Conservation (phyloP, 2,329 filamentous ascomycete genomes). For the Colletotrichum cereale region DNA sequence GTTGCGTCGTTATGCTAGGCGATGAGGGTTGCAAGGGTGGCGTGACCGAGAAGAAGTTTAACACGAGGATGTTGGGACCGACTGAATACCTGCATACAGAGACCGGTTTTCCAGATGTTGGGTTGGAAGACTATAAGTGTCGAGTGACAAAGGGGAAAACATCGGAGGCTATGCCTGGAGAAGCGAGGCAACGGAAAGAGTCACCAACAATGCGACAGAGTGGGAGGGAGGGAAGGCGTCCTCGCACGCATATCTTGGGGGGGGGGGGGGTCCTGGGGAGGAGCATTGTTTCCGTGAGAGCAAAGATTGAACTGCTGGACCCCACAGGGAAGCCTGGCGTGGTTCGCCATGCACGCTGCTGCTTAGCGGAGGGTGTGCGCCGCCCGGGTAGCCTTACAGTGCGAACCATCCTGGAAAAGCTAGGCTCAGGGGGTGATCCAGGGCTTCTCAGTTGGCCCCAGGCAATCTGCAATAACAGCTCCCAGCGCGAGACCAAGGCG, state of each 20-base stretch:
- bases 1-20: not conserved
- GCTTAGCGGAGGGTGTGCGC: constrained; percentile 16
- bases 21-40: constrained; percentile 12
- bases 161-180: constrained; percentile 17
- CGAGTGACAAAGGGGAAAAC: constrained; percentile 1
- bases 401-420: constrained; percentile 24
- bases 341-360: constrained; percentile 27
- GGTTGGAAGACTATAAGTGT: not conserved
- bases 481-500: not conserved
- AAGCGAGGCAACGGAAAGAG: constrained; percentile 18
- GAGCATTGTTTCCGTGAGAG: constrained; percentile 32
- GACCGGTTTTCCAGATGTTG: not conserved
- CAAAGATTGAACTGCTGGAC: constrained; percentile 21
- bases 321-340: constrained; percentile 22
- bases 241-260: constrained; percentile 15
- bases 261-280: not conserved
- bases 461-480: constrained; percentile 7
- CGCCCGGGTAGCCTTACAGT: constrained; percentile 35
- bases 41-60: not conserved
- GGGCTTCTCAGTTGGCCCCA: not conserved
- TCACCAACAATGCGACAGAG: constrained; percentile 24
- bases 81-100: not conserved
- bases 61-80: not conserved
- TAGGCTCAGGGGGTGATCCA: not conserved
- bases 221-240: constrained; percentile 4